Evolutionary conservation across 2,329 filamentous ascomycete species (phyloP), one percentile per base, ranked within the genome.

Genomic region (Phyllosticta capitalensis): DNA sequence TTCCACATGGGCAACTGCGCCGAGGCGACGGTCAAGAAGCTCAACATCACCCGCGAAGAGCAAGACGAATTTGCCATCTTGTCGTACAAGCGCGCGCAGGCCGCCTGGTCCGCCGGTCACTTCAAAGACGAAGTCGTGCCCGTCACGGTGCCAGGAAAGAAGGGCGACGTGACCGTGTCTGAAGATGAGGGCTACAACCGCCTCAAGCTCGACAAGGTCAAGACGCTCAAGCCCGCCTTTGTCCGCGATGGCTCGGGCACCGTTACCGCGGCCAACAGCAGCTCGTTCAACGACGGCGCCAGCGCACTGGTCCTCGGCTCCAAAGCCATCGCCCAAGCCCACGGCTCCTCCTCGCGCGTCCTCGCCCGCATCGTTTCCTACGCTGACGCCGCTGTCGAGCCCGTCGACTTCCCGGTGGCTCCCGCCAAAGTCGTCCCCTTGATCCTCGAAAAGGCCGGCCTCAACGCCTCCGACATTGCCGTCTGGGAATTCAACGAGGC

Each of bases 401-500:
- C 94, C 0, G 87, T 97, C 38, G 92, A 99, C 75, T 99, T 99
- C 78, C 92, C 94, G 14, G 80, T 96, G 52, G 94, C 94, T 1
- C 94, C 94, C 0, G 83, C 94, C 48, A 92, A 95, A 74, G 92
- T 92, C 5, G 92, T 97, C 0, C 91, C 92, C 2, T 84, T 96
- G 67, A 92, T 92, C 10, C 80, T 99, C 55, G 83, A 91, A 74
- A 83, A 92, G 60, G 94, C 94, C 0, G 92, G 92, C 10, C 92
- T 99, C 65, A 90, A 84, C 64, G 90, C 92, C 75, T 88, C 95
- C 53, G 89, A 97, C 73, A 90, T 99, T 52, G 86, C 92, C 5
- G 78, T 96, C 21, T 97, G 94, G 92, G 94, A 97, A 73, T 96
- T 99, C 75, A 99, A 99, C 74, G 94, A 99, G 77, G 94, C 94